Evolutionary conservation across 2,329 filamentous ascomycete genomes (phyloP), one percentile per base, ranked within the genome.

Genomic region (Colletotrichum melonis): DNA sequence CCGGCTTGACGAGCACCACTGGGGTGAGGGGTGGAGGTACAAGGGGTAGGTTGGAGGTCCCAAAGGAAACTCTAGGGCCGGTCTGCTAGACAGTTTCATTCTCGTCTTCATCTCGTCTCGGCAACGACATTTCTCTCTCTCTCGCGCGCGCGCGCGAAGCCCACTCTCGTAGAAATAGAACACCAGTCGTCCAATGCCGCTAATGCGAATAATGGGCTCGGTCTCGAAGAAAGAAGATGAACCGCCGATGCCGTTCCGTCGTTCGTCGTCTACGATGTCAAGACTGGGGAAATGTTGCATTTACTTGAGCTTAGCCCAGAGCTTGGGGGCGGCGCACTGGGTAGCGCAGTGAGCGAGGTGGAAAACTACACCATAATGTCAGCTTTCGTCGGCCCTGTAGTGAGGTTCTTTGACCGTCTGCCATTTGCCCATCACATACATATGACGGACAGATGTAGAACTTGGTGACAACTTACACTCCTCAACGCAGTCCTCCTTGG

Each of bases 301-400:
- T 90, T 97, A 98, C 91, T 96, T 97, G 84, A 98, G 93, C 86
- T 92, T 88, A 77, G 92, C 90, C 91, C 95, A 99, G 81, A 99
- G 93, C 92, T 98, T 98, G 81, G 96, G 95, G 68, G 97, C 97
- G 76, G 97, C 96, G 84, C 97, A 99, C 83, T 93, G 88, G 80
- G 91, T 94, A 76, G 96, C 95, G 88, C 97, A 99, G 90, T 98
- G 97, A 80, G 94, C 92, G 80, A 99, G 94, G 87, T 99, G 96
- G 93, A 99, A 99, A 90, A 98, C 96, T 98, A 79, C n/a, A 19
- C 4, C 7, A 14, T 16, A 8, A 59, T 1, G n/a, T 63, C 60
- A 63, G 46, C 14, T 3, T 22, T 24, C 4, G 14, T 35, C 46
- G 6, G n/a, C 35, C n/a, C 4, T 52, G 26, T 7, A 7, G 19